phyloP scores from a whole-genome alignment of 176 grass and related monocot genomes.

The Ampelocalamus luodianensis region DNA sequence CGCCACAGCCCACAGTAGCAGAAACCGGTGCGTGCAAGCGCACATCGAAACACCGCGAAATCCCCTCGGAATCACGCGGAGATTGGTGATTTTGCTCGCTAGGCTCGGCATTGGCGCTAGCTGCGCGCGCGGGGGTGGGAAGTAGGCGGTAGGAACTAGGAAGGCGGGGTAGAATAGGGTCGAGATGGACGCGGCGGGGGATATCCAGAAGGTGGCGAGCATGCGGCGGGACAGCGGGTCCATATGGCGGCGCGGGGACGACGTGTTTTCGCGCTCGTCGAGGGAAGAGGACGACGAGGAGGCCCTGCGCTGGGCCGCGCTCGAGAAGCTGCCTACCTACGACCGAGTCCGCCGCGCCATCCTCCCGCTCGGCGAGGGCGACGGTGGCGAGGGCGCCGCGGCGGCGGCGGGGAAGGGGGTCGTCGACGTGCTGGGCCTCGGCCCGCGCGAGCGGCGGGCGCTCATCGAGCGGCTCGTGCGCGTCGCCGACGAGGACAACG shows the following conservation, averaged over 20 bases:
- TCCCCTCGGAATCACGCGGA: background rate
- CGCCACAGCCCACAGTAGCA: background rate
- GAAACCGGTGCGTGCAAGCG: background rate
- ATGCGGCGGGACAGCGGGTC: constrained; percentile 57
- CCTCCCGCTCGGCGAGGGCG: constrained; percentile 16
- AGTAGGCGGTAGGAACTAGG: background rate
- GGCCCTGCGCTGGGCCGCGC: constrained; percentile 82
- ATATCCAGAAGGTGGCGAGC: constrained; percentile 55
- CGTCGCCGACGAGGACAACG: constrained; percentile 88
- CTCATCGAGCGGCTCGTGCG: constrained; percentile 73
- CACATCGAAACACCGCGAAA: background rate
- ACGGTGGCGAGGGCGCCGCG: background rate
- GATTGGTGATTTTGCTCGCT: background rate
- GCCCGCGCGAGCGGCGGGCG: constrained; percentile 43
- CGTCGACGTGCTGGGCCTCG: constrained; percentile 66
- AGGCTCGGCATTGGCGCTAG: background rate
- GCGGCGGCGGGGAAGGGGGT: constrained; percentile 34
- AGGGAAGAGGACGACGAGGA: constrained; percentile 88
- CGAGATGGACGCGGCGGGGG: constrained; percentile 54
- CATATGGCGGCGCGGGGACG: constrained; percentile 60
- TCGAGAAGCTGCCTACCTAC: constrained; percentile 86
- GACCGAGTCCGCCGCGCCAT: constrained; percentile 79
- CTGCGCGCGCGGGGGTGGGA: background rate
- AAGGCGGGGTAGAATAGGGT: background rate
- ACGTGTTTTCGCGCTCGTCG: constrained; percentile 77